Evolutionary conservation across 805 yeast species (phyloP).

Genomic region (Candida peoriensis): DNA sequence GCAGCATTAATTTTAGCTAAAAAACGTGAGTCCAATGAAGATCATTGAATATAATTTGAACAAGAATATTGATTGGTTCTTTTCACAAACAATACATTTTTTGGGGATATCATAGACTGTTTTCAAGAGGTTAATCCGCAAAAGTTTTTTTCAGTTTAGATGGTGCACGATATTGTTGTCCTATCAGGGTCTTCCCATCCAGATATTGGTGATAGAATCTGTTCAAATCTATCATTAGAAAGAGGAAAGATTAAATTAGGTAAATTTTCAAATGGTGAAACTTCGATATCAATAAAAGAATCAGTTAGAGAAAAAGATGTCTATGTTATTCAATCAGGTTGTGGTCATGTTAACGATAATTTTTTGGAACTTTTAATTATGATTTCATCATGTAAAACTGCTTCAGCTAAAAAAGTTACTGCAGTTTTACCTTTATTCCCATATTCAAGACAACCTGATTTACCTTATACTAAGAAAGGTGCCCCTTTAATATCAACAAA

Average conservation of each 20-base stretch:
- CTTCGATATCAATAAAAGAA: constrained; percentile 77
- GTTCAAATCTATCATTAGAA: constrained; percentile 70
- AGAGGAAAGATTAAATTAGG: constrained; percentile 61
- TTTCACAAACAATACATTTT: too few relatives aligned
- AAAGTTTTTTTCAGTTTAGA: too few relatives aligned
- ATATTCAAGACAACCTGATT: constrained; percentile 93
- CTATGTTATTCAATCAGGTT: constrained; percentile 88
- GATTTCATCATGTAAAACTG: constrained; percentile 94
- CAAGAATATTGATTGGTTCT: too few relatives aligned
- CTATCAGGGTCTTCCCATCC: constrained; percentile 93
- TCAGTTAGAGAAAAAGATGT: constrained; percentile 97
- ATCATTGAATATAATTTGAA: too few relatives aligned
- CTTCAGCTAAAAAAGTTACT: constrained; percentile 90
- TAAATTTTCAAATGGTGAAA: constrained; percentile 88
- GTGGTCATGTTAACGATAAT: constrained; percentile 81
- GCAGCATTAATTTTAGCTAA: too few relatives aligned
- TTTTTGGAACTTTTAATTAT: constrained; percentile 91
- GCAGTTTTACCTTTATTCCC: constrained; percentile 97
- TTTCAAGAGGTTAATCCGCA: too few relatives aligned
- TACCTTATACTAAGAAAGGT: constrained; percentile 74
- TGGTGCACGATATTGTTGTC: constrained; percentile 77
- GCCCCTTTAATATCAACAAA: constrained; percentile 41
- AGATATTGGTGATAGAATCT: constrained; percentile 64
- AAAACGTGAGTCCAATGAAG: too few relatives aligned
- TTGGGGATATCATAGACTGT: too few relatives aligned